These are phyloP conservation scores for Phlebiopsis gigantea DNA, from an alignment of 768 basidiomycete genomes.

Conservation along the genomic window DNA sequence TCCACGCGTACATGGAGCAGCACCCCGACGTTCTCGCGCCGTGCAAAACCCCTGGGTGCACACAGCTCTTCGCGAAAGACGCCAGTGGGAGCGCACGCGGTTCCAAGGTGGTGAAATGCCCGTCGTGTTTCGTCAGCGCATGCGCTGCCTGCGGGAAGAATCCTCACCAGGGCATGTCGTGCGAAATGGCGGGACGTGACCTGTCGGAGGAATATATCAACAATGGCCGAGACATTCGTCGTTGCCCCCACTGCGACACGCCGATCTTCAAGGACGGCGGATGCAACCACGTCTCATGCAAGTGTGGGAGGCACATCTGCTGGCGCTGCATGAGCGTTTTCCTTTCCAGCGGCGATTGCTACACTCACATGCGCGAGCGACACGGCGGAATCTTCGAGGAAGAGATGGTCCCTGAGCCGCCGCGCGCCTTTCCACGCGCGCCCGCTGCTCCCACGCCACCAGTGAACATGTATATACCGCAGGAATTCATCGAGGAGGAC, in stretches of 20 bases:
- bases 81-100: neutral
- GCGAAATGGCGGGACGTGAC: conserved; percentile 36
- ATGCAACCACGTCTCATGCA: conserved; percentile 52
- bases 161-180: conserved; percentile 47
- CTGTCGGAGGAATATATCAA: conserved; percentile 36
- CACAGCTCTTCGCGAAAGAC: conserved; percentile 26
- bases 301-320: conserved; percentile 47
- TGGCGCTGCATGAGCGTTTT: conserved; percentile 50
- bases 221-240: conserved; percentile 32
- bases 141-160: conserved; percentile 46
- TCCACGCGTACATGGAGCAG: conserved; percentile 15
- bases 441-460: too few species aligned
- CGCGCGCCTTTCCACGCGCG: too few species aligned
- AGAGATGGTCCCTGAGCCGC: neutral
- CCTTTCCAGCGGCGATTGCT: conserved; percentile 3
- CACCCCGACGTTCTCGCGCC: conserved; percentile 18
- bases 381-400: conserved; percentile 17
- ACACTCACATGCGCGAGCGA: conserved; percentile 16
- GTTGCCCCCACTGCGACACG: conserved; percentile 41
- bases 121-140: conserved; percentile 44
- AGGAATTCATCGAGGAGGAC: conserved; percentile 4
- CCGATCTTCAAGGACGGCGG: conserved; percentile 47
- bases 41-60: conserved; percentile 25
- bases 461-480: too few species aligned
- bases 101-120: conserved; percentile 29